Base-by-base conservation (phyloP, 2,329 filamentous ascomycete genomes). In the Fusarium transvaalense region DNA sequence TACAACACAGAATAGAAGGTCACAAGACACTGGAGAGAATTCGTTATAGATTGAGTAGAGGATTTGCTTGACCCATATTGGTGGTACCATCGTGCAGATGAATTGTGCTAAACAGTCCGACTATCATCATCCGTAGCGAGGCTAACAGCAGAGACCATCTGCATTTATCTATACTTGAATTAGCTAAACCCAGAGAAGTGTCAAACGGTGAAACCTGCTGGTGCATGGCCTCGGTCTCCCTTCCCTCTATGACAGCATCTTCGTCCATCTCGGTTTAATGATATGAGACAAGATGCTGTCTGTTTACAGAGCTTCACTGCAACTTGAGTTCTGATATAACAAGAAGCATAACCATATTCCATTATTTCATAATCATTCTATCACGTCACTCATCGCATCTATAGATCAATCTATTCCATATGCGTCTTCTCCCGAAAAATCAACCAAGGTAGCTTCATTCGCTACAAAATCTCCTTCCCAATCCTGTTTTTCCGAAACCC, bases 361-460 rank as follows among this genome's bases (percentile, higher is more conserved):
- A 62, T 62, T 61, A n/a, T 61, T 37, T 62, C 59, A 37, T 62
- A 47, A 60, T 62, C 59, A 45, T 61, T 51, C 47, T 51, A 51
- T 51, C 47, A 51, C 34, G 25, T 51, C 47, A 35, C 34, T 51
- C 47, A 39, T 51, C 15, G 14, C n/a, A 51, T 51, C 51, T 64
- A 50, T 64, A 35, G 58, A 51, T 64, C 43, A 64, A 64, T 64
- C 60, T 66, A 69, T 46, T 29, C 52, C 53, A 21, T 62, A 64
- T 17, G 45, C 60, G 31, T 71, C 56, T 45, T 48, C 48, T 10
- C 66, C 64, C 3, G 68, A 62, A 59, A 71, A 71, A 41, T 71
- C 66, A 41, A 71, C 66, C 43, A 71, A 35, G 6, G 68, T 71
- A 9, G 68, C 68, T 51, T 71, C 68, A 34, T 71, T 59, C 7